A percentile compares a stretch with the other conserved stretches of the same genome.
Evolutionary conservation across 2,329 filamentous ascomycete species (phyloP).

Genomic region (Sphaceloma murrayae): DNA sequence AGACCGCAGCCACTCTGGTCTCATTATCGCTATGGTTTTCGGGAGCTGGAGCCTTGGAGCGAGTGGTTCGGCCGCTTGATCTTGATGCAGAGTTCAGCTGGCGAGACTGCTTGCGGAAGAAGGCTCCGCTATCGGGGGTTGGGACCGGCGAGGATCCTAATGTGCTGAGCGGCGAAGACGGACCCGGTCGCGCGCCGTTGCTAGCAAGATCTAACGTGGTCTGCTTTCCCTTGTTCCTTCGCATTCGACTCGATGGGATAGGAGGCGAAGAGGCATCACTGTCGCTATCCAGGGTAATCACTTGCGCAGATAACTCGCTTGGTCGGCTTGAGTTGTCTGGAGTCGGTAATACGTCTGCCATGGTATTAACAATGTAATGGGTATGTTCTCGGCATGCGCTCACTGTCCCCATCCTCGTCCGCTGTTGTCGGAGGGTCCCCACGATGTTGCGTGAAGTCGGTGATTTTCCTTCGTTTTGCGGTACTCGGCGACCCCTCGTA

Average conservation of each 20-base stretch:
- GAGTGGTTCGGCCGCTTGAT: background rate
- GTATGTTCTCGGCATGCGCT: too few species aligned
- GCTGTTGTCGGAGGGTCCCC: too few species aligned
- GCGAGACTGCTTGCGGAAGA: background rate
- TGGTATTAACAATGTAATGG: too few species aligned
- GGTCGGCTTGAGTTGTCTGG: constrained; percentile 22
- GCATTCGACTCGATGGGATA: background rate
- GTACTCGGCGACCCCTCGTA: constrained; percentile 24
- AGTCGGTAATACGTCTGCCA: constrained; percentile 20
- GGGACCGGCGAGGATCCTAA: background rate
- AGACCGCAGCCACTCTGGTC: constrained; percentile 21
- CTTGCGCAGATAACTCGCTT: constrained; percentile 11
- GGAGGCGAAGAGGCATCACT: constrained; percentile 19
- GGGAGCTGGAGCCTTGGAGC: background rate
- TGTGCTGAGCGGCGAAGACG: constrained; percentile 6
- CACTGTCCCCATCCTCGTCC: background rate
- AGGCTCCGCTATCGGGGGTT: constrained; percentile 10
- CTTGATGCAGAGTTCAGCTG: background rate
- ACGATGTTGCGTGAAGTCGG: background rate
- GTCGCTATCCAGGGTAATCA: constrained; percentile 20
- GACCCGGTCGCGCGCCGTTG: background rate
- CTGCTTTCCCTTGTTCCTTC: constrained; percentile 1
- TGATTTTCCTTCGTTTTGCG: constrained; percentile 23
- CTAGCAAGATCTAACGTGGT: constrained; percentile 1
- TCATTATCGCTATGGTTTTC: constrained; percentile 26